Percentiles rank a stretch among this genome's conserved stretches.
Evolutionary conservation across 768 basidiomycete genomes (phyloP).

Genomic region (Naematelia aurantialba): DNA sequence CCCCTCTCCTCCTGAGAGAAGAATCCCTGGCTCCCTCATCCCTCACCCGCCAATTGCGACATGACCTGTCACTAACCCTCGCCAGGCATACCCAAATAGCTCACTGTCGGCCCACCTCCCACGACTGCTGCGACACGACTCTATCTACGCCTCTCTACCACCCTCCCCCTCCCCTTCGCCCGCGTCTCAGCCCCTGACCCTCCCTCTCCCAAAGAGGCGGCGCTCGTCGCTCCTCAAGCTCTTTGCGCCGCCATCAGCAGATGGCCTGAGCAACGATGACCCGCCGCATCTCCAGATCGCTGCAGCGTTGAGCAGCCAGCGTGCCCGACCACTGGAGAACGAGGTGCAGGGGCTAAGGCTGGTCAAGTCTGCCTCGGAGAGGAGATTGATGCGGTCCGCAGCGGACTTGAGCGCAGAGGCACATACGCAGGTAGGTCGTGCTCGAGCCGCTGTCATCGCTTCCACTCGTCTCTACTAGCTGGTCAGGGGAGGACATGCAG

Average conservation of each 20-base stretch:
- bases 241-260: conserved; percentile 46
- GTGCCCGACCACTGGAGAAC: conserved; percentile 60
- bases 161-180: conserved; percentile 42
- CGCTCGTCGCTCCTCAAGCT: conserved; percentile 61
- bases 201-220: conserved; percentile 51
- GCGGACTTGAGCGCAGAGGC: conserved; percentile 83
- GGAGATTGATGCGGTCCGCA: conserved; percentile 72
- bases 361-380: conserved; percentile 76
- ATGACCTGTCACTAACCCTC: conserved; percentile 52
- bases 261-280: conserved; percentile 17
- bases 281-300: conserved; percentile 46
- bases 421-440: conserved; percentile 69
- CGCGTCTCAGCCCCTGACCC: conserved; percentile 42
- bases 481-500: not conserved
- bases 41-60: too few species aligned
- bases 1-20: too few species aligned
- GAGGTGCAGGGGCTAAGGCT: conserved; percentile 68
- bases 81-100: conserved; percentile 36
- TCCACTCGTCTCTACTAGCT: conserved; percentile 14
- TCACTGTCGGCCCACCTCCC: conserved; percentile 56
- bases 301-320: conserved; percentile 53
- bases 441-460: not conserved
- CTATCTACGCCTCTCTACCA: conserved; percentile 55
- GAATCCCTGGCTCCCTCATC: too few species aligned
- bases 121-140: conserved; percentile 53